These are phyloP conservation scores for Serendipita sp. DNA, from an alignment of 768 basidiomycete genomes.

Conservation along the genomic window DNA sequence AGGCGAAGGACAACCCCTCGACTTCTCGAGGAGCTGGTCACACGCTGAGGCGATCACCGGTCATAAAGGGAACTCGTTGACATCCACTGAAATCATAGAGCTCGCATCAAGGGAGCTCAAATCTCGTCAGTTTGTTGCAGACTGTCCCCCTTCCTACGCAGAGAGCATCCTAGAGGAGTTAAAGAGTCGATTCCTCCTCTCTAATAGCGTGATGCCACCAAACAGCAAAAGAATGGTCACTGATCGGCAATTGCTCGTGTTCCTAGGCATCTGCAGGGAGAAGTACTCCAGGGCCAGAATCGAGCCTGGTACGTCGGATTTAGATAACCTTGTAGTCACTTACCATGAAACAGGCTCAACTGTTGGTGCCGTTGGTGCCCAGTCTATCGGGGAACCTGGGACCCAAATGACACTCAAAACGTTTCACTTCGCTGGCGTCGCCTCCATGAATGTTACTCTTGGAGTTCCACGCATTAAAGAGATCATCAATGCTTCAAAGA, in stretches of 20 bases:
- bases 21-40: constrained; percentile 72
- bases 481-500: constrained; percentile 98
- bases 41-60: constrained; percentile 69
- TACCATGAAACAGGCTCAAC: constrained; percentile 56
- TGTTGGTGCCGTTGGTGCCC: constrained; percentile 95
- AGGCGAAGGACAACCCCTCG: constrained; percentile 87
- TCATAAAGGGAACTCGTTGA: constrained; percentile 43
- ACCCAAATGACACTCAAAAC: constrained; percentile 99
- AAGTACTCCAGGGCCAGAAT: constrained; percentile 93
- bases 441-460: constrained; percentile 98
- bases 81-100: constrained; percentile 77
- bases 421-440: constrained; percentile 99
- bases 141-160: too few relatives aligned
- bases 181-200: background rate
- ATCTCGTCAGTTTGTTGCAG: too few relatives aligned
- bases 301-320: constrained; percentile 54
- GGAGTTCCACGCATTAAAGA: constrained; percentile 99
- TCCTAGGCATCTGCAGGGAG: constrained; percentile 77
- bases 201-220: constrained; percentile 48
- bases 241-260: constrained; percentile 54
- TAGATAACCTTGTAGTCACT: background rate
- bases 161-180: background rate
- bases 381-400: constrained; percentile 97
- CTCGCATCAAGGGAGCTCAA: constrained; percentile 48
- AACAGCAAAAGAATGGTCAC: constrained; percentile 88